Conservation (phyloP, 192 early-diverging fungal species). For the Coemansia sp. region DNA sequence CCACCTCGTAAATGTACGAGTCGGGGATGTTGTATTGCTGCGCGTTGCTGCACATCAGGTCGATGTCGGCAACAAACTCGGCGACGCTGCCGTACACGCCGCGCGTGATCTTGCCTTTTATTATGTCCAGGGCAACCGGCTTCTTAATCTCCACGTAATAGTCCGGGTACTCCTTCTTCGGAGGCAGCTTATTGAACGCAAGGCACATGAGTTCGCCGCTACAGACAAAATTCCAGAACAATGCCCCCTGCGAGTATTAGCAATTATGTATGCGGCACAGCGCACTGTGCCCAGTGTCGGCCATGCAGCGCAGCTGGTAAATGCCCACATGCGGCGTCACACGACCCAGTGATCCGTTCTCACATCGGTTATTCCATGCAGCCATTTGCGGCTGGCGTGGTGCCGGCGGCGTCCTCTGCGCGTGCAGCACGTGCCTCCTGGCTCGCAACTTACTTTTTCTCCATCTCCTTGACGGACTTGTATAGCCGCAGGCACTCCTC, state of each 20-base stretch:
- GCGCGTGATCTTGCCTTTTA: constrained; percentile 69
- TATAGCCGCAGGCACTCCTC: constrained; percentile 42
- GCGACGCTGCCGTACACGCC: constrained; percentile 60
- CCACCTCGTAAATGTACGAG: constrained; percentile 44
- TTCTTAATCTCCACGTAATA: constrained; percentile 86
- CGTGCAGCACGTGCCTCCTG: neutral
- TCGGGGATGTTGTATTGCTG: constrained; percentile 74
- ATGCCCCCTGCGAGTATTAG: neutral
- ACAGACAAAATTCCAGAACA: constrained; percentile 12
- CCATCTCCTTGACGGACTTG: constrained; percentile 44
- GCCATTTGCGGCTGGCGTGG: neutral
- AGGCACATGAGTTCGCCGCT: constrained; percentile 40
- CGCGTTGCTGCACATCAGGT: constrained; percentile 89
- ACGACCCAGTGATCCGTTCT: neutral
- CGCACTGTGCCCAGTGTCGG: too few species aligned
- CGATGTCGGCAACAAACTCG: constrained; percentile 74
- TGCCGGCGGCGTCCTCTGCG: too few species aligned
- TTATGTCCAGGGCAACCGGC: constrained; percentile 89
- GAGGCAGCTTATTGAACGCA: constrained; percentile 59
- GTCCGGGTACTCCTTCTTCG: constrained; percentile 74
- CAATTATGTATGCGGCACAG: neutral
- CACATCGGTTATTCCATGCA: neutral
- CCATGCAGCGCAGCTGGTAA: neutral
- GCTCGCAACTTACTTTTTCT: constrained; percentile 36
- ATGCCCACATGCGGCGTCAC: constrained; percentile 1